Evolutionary conservation across 192 early-diverging fungal genomes (phyloP).

Genomic region (Entomortierella parvispora): DNA sequence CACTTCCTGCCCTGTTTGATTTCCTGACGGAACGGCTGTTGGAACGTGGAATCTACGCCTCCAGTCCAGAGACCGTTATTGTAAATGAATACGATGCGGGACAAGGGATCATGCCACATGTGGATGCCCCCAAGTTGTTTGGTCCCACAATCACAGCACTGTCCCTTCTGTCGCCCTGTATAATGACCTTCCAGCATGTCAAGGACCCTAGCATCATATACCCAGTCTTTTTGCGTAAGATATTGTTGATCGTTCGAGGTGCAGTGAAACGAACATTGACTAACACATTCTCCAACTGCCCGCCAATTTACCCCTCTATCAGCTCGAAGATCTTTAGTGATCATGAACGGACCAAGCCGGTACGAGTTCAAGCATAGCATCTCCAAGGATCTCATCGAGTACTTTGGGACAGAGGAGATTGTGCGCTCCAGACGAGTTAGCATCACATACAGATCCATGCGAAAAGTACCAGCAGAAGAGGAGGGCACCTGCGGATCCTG

Average conservation of each 20-base stretch:
- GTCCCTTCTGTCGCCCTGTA: constrained; percentile 69
- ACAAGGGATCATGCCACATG: constrained; percentile 68
- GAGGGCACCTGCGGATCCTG: too few species aligned
- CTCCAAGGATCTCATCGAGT: constrained; percentile 67
- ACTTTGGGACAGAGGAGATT: constrained; percentile 52
- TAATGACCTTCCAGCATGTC: constrained; percentile 68
- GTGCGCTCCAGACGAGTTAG: constrained; percentile 70
- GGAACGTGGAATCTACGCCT: constrained; percentile 46
- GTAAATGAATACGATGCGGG: constrained; percentile 76
- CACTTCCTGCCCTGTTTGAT: constrained; percentile 60
- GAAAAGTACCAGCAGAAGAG: too few species aligned
- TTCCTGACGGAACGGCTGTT: constrained; percentile 58
- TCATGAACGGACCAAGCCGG: constrained; percentile 63
- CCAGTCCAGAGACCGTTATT: constrained; percentile 62
- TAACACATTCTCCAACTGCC: neutral
- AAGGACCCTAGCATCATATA: constrained; percentile 26
- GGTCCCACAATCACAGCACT: constrained; percentile 67
- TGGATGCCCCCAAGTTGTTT: constrained; percentile 68
- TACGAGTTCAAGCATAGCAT: constrained; percentile 74
- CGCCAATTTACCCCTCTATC: too few species aligned
- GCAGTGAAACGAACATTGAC: neutral
- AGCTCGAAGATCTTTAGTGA: constrained; percentile 68
- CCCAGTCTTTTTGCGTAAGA: constrained; percentile 55
- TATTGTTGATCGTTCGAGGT: neutral
- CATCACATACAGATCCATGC: constrained; percentile 61